Evolutionary conservation across 441 rosid genomes (phyloP), one percentile per base, ranked within the genome.

Genomic region (Croton setiger): DNA sequence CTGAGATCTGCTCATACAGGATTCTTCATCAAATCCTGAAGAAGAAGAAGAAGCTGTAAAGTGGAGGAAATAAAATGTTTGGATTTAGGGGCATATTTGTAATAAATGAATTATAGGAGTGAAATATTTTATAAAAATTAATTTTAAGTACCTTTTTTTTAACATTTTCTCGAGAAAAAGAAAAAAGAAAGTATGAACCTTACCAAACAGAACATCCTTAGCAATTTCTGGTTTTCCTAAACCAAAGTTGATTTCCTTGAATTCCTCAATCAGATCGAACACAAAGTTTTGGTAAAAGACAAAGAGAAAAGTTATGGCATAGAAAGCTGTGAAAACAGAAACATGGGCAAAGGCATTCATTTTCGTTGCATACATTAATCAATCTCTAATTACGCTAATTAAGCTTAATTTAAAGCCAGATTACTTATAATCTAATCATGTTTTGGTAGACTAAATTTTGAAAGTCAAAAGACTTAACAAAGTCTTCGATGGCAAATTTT

Each of bases 1-100:
- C 5, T 73, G 75, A 73, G 70, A 66, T 55, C 84, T 78, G 68
- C 88, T 82, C 20, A 74, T 68, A 72, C 88, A 84, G 80, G 72
- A 66, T 21, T 89, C 76, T 68, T 57, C 67, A 76, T 83, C 80
- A 55, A 54, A 66, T 66, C 49, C 70, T 66, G 61, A 66, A 54
- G 20, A 49, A 3, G 41, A 4, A 8, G 7, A 37, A 1, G 7
- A 39, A 66, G 31, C 31, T 27, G 31, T 27, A 7, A 20, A 54
- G 61, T 13, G 33, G 52, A 18, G 33, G 18, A 37, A 39, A 13
- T n/a, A 21, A 31, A 5, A 36, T 8, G 20, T 53, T n/a, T 37
- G 18, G 9, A n/a, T 27, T 1, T 27, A 27, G 31, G 31, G 31
- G 31, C 31, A 27, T 27, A 27, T 27, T 27, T 27, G 31, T 27